Conservation (phyloP, 208 protist genomes). For the Tetramitus jugosus region DNA sequence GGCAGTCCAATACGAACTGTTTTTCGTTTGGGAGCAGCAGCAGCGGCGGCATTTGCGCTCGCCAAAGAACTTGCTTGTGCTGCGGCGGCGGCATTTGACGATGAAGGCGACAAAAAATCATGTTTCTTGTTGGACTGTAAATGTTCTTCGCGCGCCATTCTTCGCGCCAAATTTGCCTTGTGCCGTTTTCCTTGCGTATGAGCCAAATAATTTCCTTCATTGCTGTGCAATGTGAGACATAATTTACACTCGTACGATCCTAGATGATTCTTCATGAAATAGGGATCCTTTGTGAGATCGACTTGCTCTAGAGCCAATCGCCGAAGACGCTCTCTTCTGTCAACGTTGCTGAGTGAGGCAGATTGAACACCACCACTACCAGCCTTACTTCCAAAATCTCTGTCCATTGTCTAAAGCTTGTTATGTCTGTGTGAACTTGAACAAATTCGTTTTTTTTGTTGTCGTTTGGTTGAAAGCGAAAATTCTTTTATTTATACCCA, state of each 20-base stretch:
- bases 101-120: no score
- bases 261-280: slow-evolving; percentile 64
- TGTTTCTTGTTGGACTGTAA: slow-evolving; percentile 1
- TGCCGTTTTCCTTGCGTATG: slow-evolving; percentile 87
- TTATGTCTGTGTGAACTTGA: no score
- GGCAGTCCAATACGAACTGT: slow-evolving; percentile 70
- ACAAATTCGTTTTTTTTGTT: no score
- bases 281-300: slow-evolving; percentile 49
- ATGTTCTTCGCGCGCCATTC: slow-evolving; percentile 38
- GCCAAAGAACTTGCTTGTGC: not conserved
- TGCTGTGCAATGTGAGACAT: slow-evolving; percentile 84
- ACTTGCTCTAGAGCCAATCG: not conserved
- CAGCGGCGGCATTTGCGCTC: no score
- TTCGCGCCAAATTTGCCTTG: slow-evolving; percentile 66
- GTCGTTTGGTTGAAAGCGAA: no score
- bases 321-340: slow-evolving; percentile 3
- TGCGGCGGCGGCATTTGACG: no score
- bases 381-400: slow-evolving; percentile 15
- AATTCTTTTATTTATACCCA: no score
- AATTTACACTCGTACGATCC: slow-evolving; percentile 82
- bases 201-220: slow-evolving; percentile 83
- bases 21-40: slow-evolving; percentile 19
- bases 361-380: not conserved
- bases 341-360: not conserved
- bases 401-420: not conserved